Conservation (phyloP, 768 basidiomycete genomes). For the Suillus variegatus region DNA sequence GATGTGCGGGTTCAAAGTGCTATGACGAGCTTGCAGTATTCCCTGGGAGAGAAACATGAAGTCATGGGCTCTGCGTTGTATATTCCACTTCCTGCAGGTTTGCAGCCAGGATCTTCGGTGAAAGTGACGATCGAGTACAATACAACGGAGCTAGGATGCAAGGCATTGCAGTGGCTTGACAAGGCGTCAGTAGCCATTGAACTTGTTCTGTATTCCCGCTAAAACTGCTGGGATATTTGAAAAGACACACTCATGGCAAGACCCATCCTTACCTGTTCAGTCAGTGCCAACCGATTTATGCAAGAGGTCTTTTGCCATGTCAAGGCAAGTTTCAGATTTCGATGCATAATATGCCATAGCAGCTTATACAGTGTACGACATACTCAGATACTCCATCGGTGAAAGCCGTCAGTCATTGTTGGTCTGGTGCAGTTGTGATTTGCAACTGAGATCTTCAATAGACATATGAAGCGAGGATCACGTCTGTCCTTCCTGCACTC, state of each 20-base stretch:
- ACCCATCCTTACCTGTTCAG: slow-evolving; percentile 86
- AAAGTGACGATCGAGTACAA: slow-evolving; percentile 62
- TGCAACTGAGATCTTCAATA: slow-evolving; percentile 26
- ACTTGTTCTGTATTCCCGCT: background rate
- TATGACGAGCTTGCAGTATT: slow-evolving; percentile 39
- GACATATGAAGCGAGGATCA: slow-evolving; percentile 84
- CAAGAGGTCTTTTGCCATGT: slow-evolving; percentile 73
- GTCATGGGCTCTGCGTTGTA: slow-evolving; percentile 80
- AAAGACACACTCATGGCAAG: slow-evolving; percentile 85
- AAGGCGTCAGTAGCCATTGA: slow-evolving; percentile 55
- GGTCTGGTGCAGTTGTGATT: background rate
- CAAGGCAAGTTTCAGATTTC: slow-evolving; percentile 52
- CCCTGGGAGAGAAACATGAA: slow-evolving; percentile 55
- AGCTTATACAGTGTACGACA: background rate
- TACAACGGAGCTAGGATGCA: slow-evolving; percentile 66
- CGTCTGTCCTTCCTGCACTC: slow-evolving; percentile 80
- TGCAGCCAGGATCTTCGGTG: slow-evolving; percentile 36
- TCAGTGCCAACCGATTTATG: slow-evolving; percentile 92
- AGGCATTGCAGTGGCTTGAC: slow-evolving; percentile 86
- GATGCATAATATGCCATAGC: background rate
- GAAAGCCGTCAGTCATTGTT: slow-evolving; percentile 64
- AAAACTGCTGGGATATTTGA: background rate
- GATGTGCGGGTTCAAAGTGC: background rate
- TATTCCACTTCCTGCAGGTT: slow-evolving; percentile 48
- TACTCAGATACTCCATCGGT: slow-evolving; percentile 77